Base-by-base conservation (phyloP, 2,329 filamentous ascomycete genomes). In the Colletotrichum liriopes region DNA sequence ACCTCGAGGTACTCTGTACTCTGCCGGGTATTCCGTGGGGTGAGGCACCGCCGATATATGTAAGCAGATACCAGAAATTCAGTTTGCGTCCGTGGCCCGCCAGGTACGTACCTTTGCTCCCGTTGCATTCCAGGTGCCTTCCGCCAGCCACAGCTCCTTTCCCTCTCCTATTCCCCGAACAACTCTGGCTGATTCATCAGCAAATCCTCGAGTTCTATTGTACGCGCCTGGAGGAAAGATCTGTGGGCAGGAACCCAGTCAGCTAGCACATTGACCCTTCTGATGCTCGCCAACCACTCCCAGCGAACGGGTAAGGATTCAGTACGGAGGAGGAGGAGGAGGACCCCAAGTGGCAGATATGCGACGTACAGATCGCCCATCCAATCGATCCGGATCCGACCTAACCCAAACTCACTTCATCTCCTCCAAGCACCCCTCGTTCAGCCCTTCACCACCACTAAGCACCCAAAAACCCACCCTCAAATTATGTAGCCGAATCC, bases 331-430 rank as follows among this genome's bases (percentile, higher is more conserved):
- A 37, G 51, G 52, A 54, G 23, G 51, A 65, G 23, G 23, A 45
- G 23, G 23, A 23, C 23, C 9, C 32, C 43, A 49, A 29, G 45
- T 45, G 47, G 32, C 23, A 41, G 60, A 45, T 63, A 51, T 52
- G 47, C 47, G 35, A 52, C 47, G 35, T 39, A n/a, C 41, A 35
- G 49, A 55, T 23, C 37, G 29, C 43, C 26, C 29, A n/a, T 45
- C 68, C 68, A 69, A 47, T 60, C 58, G 65, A 72, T 64, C 69
- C 52, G 52, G 43, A 68, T 71, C 65, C 58, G 65, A 68, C 37
- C 23, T 51, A 68, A 54, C 43, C 69, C 51, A 67, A 68, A 47
- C 56, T 29, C 52, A 61, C 55, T 20, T 65, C 45, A 32, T 23
- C 58, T 56, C 49, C 47, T 56, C 49, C 47, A 67, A 63, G 56